phyloP scores from a whole-genome alignment of 352 stramenopile genomes.

The Phytophthora vignae region DNA sequence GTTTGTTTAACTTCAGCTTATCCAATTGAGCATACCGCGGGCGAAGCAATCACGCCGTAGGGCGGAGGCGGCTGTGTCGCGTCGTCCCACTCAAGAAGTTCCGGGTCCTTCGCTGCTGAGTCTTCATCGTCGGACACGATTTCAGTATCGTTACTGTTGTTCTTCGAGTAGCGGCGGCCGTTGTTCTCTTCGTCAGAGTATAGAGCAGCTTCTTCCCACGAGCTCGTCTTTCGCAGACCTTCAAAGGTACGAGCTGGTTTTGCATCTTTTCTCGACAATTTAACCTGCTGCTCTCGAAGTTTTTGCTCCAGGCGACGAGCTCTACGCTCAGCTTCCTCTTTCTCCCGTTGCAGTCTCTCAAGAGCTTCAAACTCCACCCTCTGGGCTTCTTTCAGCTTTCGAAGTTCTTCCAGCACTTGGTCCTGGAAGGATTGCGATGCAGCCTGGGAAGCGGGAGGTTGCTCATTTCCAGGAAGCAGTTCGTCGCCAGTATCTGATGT shows the following conservation, averaged over 20 bases:
- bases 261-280: slow-evolving; percentile 34
- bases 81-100: slow-evolving; percentile 31
- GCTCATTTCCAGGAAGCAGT: slow-evolving; percentile 2
- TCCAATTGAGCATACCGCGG: slow-evolving; percentile 6
- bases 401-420: slow-evolving; percentile 56
- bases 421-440: slow-evolving; percentile 48
- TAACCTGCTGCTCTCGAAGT: slow-evolving; percentile 39
- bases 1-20: too few species aligned
- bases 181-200: slow-evolving; percentile 22
- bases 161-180: slow-evolving; percentile 4
- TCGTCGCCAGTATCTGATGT: slow-evolving; percentile 19
- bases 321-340: slow-evolving; percentile 28
- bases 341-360: slow-evolving; percentile 22
- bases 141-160: slow-evolving; percentile 12
- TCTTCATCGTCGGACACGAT: slow-evolving; percentile 12
- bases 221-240: neutral
- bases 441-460: neutral
- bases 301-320: slow-evolving; percentile 49
- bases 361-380: slow-evolving; percentile 25
- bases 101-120: slow-evolving; percentile 25
- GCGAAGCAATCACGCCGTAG: slow-evolving; percentile 23
- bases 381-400: slow-evolving; percentile 58
- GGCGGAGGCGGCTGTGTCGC: slow-evolving; percentile 24
- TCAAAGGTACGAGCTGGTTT: slow-evolving; percentile 10
- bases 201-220: slow-evolving; percentile 19